phyloP scores from a whole-genome alignment of 106 monocot species.

The Amphibolis antarctica region DNA sequence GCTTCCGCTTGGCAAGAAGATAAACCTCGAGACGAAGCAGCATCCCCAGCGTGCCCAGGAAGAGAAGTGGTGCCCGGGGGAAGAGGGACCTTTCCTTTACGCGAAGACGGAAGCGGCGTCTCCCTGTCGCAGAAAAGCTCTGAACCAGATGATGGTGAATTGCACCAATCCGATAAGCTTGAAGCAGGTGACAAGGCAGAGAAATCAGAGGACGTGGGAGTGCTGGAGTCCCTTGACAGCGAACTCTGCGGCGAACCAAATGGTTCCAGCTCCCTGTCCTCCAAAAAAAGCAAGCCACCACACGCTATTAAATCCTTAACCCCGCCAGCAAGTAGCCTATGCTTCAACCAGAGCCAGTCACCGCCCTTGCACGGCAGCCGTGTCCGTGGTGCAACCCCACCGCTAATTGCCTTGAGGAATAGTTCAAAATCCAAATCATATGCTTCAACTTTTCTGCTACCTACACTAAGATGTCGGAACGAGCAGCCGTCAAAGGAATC shows the following conservation, averaged over 20 bases:
- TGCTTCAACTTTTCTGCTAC: constrained; percentile 28
- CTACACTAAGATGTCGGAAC: not conserved
- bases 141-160: constrained; percentile 20
- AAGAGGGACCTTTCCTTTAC: constrained; percentile 10
- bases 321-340: constrained; percentile 6
- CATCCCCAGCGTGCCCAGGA: constrained; percentile 22
- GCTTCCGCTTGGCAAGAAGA: constrained; percentile 5
- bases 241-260: constrained; percentile 29
- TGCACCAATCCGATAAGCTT: constrained; percentile 43
- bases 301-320: constrained; percentile 14
- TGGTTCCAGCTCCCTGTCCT: constrained; percentile 8
- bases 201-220: constrained; percentile 29
- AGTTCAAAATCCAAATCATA: constrained; percentile 80
- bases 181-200: constrained; percentile 42
- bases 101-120: constrained; percentile 5
- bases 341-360: constrained; percentile 21
- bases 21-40: constrained; percentile 12
- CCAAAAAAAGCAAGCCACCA: not conserved
- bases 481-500: constrained; percentile 10
- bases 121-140: constrained; percentile 11
- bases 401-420: constrained; percentile 35
- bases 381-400: constrained; percentile 21
- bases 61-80: constrained; percentile 12
- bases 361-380: constrained; percentile 14
- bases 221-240: constrained; percentile 25